These are phyloP conservation scores for Nemania diffusa DNA, from an alignment of 2,329 filamentous ascomycete genomes.

Conservation along the genomic window DNA sequence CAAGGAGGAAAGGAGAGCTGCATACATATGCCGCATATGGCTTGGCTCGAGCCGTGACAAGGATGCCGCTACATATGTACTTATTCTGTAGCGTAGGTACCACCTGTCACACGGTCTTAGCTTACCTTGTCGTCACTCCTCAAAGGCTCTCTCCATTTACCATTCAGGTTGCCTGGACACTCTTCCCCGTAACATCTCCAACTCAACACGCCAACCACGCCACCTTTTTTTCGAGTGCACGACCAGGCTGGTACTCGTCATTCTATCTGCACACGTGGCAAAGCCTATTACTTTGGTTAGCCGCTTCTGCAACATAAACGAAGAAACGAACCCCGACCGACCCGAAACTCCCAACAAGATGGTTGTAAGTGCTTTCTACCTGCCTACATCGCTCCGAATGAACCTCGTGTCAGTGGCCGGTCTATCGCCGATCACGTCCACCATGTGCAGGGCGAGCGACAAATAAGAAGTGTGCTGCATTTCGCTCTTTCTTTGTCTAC, in stretches of 20 bases:
- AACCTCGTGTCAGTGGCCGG: constrained; percentile 6
- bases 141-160: background rate
- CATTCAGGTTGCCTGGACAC: constrained; percentile 7
- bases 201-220: constrained; percentile 8
- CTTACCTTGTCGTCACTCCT: constrained; percentile 6
- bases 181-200: constrained; percentile 5
- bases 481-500: background rate
- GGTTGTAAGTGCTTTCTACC: constrained; percentile 38
- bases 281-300: background rate
- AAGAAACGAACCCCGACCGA: constrained; percentile 6
- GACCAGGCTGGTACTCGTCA: constrained; percentile 10
- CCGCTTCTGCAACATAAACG: background rate
- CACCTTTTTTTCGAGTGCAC: background rate
- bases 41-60: constrained; percentile 1
- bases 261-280: background rate
- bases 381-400: background rate
- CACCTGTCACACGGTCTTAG: too few species aligned
- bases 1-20: constrained; percentile 4
- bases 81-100: background rate
- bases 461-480: background rate
- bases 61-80: background rate
- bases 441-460: background rate
- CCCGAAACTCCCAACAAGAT: constrained; percentile 32
- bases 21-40: constrained; percentile 13
- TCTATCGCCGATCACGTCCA: background rate